A percentile compares a stretch with the other conserved stretches of the same genome.
These are phyloP conservation scores for Phaffia tasmanica DNA, from an alignment of 768 basidiomycete species.

Conservation along the genomic window DNA sequence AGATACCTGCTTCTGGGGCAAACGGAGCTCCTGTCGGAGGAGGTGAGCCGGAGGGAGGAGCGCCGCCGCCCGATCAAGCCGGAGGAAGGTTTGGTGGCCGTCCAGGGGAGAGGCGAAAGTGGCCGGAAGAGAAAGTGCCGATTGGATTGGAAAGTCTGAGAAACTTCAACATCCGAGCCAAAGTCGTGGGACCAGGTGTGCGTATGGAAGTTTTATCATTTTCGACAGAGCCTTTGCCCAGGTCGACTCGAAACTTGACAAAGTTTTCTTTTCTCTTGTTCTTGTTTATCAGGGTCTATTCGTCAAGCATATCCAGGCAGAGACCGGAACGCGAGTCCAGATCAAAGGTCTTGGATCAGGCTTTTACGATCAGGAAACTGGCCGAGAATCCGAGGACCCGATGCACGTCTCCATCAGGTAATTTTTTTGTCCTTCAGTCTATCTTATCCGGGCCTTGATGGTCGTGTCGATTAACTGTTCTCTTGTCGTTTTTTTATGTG, in stretches of 20 bases:
- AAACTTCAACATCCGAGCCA: constrained; percentile 95
- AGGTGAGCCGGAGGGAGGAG: background rate
- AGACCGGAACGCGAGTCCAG: constrained; percentile 90
- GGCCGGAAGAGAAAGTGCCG: constrained; percentile 92
- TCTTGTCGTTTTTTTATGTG: constrained; percentile 21
- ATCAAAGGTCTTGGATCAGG: constrained; percentile 93
- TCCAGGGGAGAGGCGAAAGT: constrained; percentile 51
- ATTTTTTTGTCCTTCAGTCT: constrained; percentile 33
- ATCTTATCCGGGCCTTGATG: background rate
- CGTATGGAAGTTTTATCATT: constrained; percentile 30
- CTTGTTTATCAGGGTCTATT: constrained; percentile 63
- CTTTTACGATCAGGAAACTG: constrained; percentile 84
- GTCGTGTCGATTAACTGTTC: constrained; percentile 5
- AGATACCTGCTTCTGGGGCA: no score
- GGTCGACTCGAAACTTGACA: background rate
- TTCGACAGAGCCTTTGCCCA: background rate
- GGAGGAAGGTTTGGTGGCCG: constrained; percentile 24
- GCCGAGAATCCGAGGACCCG: constrained; percentile 74
- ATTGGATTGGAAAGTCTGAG: constrained; percentile 81
- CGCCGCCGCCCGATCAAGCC: constrained; percentile 25
- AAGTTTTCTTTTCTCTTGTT: background rate
- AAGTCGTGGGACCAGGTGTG: constrained; percentile 90
- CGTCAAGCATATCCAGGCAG: constrained; percentile 95
- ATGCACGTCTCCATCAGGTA: constrained; percentile 88
- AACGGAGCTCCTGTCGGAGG: no score